Base-by-base conservation (phyloP, 345 rosid genomes). In the Balakata baccata region DNA sequence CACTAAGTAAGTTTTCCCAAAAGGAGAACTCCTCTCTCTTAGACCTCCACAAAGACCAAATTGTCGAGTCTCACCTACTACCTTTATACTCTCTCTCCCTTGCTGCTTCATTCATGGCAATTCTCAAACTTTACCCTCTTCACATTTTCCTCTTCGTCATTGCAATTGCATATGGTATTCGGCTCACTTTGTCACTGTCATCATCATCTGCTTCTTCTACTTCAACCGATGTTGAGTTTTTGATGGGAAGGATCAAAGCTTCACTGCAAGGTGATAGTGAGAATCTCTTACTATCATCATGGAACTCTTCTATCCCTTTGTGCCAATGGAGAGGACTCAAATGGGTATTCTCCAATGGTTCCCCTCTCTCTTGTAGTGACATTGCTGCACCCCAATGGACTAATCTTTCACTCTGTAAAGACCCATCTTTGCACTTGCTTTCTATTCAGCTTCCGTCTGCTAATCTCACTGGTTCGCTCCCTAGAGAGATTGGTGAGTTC, bases 241-340 rank as follows among this genome's bases (percentile, higher is more conserved):
- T 95, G 4, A 59, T 88, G 23, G 88, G 77, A 74, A 92, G 85
- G 76, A 87, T 95, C 82, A 92, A 87, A 80, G 71, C 90, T 78
- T 88, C 90, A 37, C 82, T 95, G 0, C 98, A 87, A 78, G 99
- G 99, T n/a, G 80, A 78, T 77, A 68, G 73, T 59, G 99, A 92
- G 51, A 95, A 86, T 84, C 78, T 95, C 38, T 86, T 95, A n/a
- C 87, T 95, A 29, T 84, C 97, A 56, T 90, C 96, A 25, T 95
- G 99, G 99, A 95, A 95, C 88, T 52, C 91, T 2, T 84, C 98
- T 1, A 85, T 92, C 51, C 97, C 99, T 0, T 82, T 95, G 8
- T 95, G 99, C 73, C 98, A 92, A 81, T 95, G 99, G 99, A 84
- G 97, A 81, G 99, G 98, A 23, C 92, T 95, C 71, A 88, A 92